phyloP scores from a whole-genome alignment of 768 basidiomycete genomes.

The Infundibulicybe gibba region DNA sequence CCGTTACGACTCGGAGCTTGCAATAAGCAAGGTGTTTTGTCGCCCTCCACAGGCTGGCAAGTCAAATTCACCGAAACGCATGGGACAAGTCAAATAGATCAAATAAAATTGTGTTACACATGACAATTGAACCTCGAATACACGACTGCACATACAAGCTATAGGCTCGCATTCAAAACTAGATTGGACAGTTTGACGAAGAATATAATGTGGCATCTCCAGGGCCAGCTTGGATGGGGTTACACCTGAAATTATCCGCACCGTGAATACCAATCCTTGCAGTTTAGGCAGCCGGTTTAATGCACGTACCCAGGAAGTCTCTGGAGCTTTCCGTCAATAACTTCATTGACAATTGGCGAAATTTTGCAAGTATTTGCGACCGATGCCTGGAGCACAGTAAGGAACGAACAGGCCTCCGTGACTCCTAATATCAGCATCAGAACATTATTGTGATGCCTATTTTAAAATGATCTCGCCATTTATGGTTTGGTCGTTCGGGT shows the following conservation, averaged over 20 bases:
- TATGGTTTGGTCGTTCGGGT: slow-evolving; percentile 31
- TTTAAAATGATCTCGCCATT: slow-evolving; percentile 8
- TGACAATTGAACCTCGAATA: no score
- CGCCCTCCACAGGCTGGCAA: no score
- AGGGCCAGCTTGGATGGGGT: slow-evolving; percentile 34
- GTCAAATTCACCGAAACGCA: no score
- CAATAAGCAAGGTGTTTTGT: no score
- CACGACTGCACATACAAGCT: no score
- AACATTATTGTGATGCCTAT: no score
- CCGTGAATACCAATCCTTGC: no score
- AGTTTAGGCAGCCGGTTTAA: background rate
- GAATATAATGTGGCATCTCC: slow-evolving; percentile 30
- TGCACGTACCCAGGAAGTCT: slow-evolving; percentile 24
- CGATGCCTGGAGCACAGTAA: slow-evolving; percentile 25
- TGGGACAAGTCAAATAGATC: no score
- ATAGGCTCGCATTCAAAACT: background rate
- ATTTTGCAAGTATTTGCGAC: slow-evolving; percentile 27
- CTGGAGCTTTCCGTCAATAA: slow-evolving; percentile 16
- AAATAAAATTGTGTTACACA: no score
- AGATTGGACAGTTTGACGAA: slow-evolving; percentile 21
- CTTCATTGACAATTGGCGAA: slow-evolving; percentile 23
- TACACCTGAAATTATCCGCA: slow-evolving; percentile 26
- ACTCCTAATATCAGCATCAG: slow-evolving; percentile 19
- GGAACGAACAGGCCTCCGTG: slow-evolving; percentile 35
- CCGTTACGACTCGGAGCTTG: no score